phyloP scores from a whole-genome alignment of 345 rosid species.

The Gossypium bickii region DNA sequence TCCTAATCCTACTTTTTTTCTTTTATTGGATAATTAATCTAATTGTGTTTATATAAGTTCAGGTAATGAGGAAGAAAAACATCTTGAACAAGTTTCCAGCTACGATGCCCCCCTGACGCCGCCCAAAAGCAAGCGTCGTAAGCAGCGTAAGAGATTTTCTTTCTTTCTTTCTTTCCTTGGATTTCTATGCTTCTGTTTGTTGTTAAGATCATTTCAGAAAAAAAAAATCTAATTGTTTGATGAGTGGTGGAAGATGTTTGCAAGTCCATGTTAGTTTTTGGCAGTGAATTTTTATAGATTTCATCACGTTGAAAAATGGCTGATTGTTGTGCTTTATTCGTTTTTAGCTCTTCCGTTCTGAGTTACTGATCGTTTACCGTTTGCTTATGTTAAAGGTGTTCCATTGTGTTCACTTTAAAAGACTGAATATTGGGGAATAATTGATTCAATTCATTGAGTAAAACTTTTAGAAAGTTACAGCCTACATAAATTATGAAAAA shows the following conservation, averaged over 20 bases:
- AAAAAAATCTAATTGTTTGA: neutral
- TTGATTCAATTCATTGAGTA: too few species aligned
- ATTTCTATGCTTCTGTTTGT: conserved; percentile 1
- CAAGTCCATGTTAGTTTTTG: neutral
- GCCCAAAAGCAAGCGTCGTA: conserved; percentile 33
- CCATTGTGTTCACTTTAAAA: neutral
- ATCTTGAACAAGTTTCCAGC: conserved; percentile 11
- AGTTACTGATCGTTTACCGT: neutral
- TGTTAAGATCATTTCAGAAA: neutral
- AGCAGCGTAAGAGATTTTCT: conserved; percentile 35
- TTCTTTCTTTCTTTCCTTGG: neutral
- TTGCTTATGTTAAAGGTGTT: neutral
- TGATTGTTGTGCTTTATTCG: neutral
- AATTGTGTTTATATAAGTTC: conserved; percentile 7
- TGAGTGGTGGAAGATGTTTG: neutral
- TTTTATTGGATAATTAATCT: neutral
- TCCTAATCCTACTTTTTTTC: neutral
- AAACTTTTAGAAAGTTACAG: too few species aligned
- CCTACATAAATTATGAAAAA: too few species aligned
- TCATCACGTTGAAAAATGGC: neutral
- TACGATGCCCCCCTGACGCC: conserved; percentile 17
- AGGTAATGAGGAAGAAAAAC: conserved; percentile 38
- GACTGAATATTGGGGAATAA: too few species aligned
- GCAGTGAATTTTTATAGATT: neutral
- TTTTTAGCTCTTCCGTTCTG: neutral